Evolutionary conservation across 345 rosid species (phyloP), one percentile per base, ranked within the genome.

Genomic region (Aurinia saxatilis): DNA sequence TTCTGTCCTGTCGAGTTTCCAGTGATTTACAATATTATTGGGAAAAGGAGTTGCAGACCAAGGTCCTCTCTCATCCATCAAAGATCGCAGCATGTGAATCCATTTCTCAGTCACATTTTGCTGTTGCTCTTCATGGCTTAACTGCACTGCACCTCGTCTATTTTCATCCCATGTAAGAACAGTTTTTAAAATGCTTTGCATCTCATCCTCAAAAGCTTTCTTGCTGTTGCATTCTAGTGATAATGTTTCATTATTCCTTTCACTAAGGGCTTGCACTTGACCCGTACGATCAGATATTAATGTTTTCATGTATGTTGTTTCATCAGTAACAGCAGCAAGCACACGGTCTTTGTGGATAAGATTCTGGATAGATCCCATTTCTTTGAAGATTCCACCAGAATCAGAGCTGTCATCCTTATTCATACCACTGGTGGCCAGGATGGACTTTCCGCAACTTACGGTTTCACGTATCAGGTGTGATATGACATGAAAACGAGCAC

Each of bases 1-100:
- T 80, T 92, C 98, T 23, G 97, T 85, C 84, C 91, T 85, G 81
- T 92, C 97, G 67, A 87, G 91, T 77, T 92, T 92, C 98, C 97
- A 92, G 66, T 81, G 95, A 50, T 65, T 76, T 39, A 82, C 55
- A 59, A 81, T 70, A 66, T 60, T 75, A 77, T 85, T 85, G 53
- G 97, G 98, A 81, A 92, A 92, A 50, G 90, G 91, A 81, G 81
- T 79, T 45, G 97, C 93, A 63, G 97, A 92, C 98, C 98, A 92
- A 19, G 98, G 96, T 61, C 98, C 97, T 74, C 98, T 79, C 75
- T 89, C 99, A 75, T 92, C 99, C 68, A 89, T 87, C 76, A 89
- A 78, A 67, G 85, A 75, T 54, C 98, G 96, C 63, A 92, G 85
- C 85, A 92, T 75, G 82, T 81, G 96, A 70, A 89, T 86, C 95